A percentile compares a stretch with the other conserved stretches of the same genome.
These are phyloP conservation scores for Afroboletus lepidellus DNA, from an alignment of 1,284 basidiomycete genomes.

Conservation along the genomic window DNA sequence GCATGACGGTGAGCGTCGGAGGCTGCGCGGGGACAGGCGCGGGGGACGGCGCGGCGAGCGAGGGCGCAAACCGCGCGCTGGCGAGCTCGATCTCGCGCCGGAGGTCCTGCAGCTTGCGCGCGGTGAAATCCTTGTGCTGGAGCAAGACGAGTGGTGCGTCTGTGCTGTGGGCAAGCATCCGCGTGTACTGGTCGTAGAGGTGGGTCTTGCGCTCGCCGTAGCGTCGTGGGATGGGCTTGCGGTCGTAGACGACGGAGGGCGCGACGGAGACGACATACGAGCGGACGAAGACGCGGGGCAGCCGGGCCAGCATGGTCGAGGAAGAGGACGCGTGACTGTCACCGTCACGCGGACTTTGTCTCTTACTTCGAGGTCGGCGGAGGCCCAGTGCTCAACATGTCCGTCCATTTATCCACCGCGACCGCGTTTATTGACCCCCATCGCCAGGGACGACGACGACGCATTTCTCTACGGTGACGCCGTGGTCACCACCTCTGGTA, in stretches of 20 bases:
- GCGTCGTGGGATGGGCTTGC: conserved; percentile 55
- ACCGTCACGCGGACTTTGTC: conserved; percentile 30
- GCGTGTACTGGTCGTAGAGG: conserved; percentile 73
- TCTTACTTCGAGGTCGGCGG: conserved; percentile 24
- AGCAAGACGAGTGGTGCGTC: conserved; percentile 66
- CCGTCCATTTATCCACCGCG: conserved; percentile 26
- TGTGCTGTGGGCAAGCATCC: conserved; percentile 54
- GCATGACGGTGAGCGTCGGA: conserved; percentile 62
- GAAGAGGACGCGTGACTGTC: conserved; percentile 20
- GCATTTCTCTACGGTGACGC: conserved; percentile 69
- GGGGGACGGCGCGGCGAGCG: conserved; percentile 43
- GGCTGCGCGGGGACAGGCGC: conserved; percentile 31
- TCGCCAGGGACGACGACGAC: conserved; percentile 64
- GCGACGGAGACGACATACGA: conserved; percentile 62
- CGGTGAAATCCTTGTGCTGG: conserved; percentile 67
- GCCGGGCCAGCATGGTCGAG: not conserved
- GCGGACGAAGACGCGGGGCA: conserved; percentile 25
- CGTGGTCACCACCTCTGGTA: conserved; percentile 44
- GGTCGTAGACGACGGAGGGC: conserved; percentile 48
- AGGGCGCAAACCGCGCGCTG: conserved; percentile 44
- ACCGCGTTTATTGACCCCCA: conserved; percentile 27
- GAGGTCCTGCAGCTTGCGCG: conserved; percentile 59
- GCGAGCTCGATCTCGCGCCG: conserved; percentile 62
- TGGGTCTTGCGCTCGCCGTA: conserved; percentile 72
- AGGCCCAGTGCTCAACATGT: conserved; percentile 26